Base-by-base conservation (phyloP, 306 rosid genomes). In the Dicorynia guianensis region DNA sequence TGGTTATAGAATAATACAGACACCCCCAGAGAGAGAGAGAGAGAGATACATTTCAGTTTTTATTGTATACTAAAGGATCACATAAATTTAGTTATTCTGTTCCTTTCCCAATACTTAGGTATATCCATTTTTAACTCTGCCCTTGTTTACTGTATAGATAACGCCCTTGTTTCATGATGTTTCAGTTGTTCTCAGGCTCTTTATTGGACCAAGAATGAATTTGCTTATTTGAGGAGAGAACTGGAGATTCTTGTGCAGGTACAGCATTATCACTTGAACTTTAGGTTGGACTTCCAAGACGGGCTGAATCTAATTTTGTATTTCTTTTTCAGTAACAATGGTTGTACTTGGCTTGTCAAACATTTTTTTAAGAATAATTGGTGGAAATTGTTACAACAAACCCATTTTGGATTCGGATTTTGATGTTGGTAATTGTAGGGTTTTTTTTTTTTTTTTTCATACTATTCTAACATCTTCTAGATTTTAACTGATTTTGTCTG, bases 221-320 rank as follows among this genome's bases (percentile, higher is more conserved):
- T 80, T 75, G 35, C 68, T 65, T 42, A 43, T 71, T 57, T 75
- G 77, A 69, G 67, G 76, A 25, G 38, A 56, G 75, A 69, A 42
- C 52, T 75, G 18, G 84, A 80, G 72, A 62, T 14, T 36, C 18
- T 80, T 62, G 73, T 80, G 61, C 47, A 69, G 84, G 84, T 80
- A 80, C 6, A 59, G 59, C 53, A 36, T 35, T n/a, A 60, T 48
- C 54, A 52, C 17, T 63, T 68, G 20, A 35, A 9, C 39, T 19
- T 5, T 34, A 33, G 53, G 46, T 50, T 46, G 14, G 39, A 65
- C 46, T 60, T 67, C 33, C 42, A 52, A 15, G 34, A 60, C 12
- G 6, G 43, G 34, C 65, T 17, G 36, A 73, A 35, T 73, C 8
- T 10, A 35, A 10, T 25, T 46, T 49, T 6, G 34, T 20, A n/a